These are phyloP conservation scores for Linum trigynum DNA, from an alignment of 345 rosid genomes.

Conservation along the genomic window DNA sequence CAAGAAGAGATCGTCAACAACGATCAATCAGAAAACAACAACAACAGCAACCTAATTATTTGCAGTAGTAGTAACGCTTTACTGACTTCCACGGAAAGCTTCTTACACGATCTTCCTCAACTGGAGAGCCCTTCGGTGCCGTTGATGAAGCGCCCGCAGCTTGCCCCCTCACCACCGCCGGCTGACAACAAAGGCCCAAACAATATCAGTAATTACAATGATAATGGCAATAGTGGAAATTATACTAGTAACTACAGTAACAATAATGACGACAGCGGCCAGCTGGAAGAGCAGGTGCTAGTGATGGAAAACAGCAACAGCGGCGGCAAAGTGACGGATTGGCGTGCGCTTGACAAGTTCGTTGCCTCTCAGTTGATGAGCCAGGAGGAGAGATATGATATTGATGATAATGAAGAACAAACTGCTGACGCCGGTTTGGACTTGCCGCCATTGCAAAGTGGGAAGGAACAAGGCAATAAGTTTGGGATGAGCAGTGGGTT, in stretches of 20 bases:
- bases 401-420: slow-evolving; percentile 9
- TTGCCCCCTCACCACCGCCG: slow-evolving; percentile 20
- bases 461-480: slow-evolving; percentile 33
- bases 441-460: slow-evolving; percentile 35
- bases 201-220: not conserved
- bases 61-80: not conserved
- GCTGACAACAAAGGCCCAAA: slow-evolving; percentile 14
- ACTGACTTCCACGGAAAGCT: slow-evolving; percentile 43
- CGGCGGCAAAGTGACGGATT: slow-evolving; percentile 51
- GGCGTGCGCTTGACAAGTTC: slow-evolving; percentile 83
- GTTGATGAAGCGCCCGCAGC: slow-evolving; percentile 40
- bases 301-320: slow-evolving; percentile 11
- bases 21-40: not conserved
- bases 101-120: slow-evolving; percentile 71
- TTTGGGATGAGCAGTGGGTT: slow-evolving; percentile 27
- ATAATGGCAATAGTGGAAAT: too few species aligned
- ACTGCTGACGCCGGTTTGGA: slow-evolving; percentile 17
- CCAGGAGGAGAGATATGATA: slow-evolving; percentile 45
- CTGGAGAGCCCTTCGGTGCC: slow-evolving; percentile 79
- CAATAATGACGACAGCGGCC: slow-evolving; percentile 18
- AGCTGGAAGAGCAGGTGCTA: slow-evolving; percentile 20
- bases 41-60: not conserved
- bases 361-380: slow-evolving; percentile 79
- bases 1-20: slow-evolving; percentile 60
- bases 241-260: slow-evolving; percentile 11